These are phyloP conservation scores for Pulveroboletus ravenelii DNA, from an alignment of 768 basidiomycete genomes.

Conservation along the genomic window DNA sequence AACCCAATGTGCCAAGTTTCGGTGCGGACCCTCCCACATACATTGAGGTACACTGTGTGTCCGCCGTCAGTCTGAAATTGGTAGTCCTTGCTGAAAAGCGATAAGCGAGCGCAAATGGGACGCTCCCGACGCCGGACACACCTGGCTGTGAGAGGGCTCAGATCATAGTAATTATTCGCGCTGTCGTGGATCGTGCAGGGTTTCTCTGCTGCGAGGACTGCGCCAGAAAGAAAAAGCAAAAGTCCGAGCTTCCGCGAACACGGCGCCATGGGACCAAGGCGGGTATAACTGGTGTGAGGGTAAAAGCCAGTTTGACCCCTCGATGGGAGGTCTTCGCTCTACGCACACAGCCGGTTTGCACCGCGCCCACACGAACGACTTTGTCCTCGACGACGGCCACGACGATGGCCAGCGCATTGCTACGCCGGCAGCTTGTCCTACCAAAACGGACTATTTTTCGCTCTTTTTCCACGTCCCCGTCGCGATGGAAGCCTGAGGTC, in stretches of 20 bases:
- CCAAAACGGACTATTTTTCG: constrained; percentile 28
- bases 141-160: constrained; percentile 58
- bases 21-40: constrained; percentile 52
- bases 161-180: constrained; percentile 57
- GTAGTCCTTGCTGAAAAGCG: constrained; percentile 56
- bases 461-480: constrained; percentile 21
- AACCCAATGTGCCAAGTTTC: constrained; percentile 59
- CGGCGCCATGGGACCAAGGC: neutral
- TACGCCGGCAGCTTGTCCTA: constrained; percentile 53
- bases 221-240: constrained; percentile 1
- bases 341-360: constrained; percentile 21
- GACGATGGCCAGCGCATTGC: constrained; percentile 61
- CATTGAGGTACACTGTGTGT: constrained; percentile 51
- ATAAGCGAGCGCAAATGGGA: constrained; percentile 2
- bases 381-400: constrained; percentile 26
- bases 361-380: constrained; percentile 12
- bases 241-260: neutral
- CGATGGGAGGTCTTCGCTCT: constrained; percentile 14
- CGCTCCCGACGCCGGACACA: constrained; percentile 28
- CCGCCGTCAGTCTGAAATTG: constrained; percentile 45
- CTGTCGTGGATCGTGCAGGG: constrained; percentile 55
- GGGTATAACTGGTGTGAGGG: constrained; percentile 5
- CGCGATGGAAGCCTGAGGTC: constrained; percentile 20
- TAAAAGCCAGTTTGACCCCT: constrained; percentile 19
- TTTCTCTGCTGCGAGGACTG: constrained; percentile 38